Evolutionary conservation across 352 stramenopile species (phyloP).

Genomic region (Plasmopara halstedii): DNA sequence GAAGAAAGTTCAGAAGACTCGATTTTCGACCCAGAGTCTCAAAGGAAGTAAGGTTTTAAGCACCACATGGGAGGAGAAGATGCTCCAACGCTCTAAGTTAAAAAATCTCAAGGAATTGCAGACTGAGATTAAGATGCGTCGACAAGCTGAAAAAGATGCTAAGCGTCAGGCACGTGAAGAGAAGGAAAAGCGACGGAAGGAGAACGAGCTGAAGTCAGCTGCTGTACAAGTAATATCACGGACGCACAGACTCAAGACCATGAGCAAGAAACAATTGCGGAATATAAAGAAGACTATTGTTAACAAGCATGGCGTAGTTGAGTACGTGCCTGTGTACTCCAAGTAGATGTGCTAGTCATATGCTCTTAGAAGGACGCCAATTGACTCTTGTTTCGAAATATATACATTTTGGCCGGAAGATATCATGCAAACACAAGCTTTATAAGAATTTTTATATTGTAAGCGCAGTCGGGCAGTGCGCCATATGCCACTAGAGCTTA

Average conservation of each 20-base stretch:
- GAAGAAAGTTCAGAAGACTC: conserved; percentile 79
- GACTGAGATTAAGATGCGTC: conserved; percentile 68
- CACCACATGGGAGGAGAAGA: conserved; percentile 85
- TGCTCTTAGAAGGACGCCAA: background rate
- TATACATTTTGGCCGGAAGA: no score
- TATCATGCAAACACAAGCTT: no score
- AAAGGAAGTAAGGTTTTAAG: conserved; percentile 78
- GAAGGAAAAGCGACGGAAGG: conserved; percentile 78
- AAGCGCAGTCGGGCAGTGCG: no score
- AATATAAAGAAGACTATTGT: conserved; percentile 90
- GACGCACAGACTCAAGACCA: conserved; percentile 84
- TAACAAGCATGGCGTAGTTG: conserved; percentile 87
- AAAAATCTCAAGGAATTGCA: conserved; percentile 83
- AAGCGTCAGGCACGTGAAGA: conserved; percentile 76
- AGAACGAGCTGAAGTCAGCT: conserved; percentile 88
- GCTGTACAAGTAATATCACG: conserved; percentile 83
- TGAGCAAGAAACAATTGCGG: conserved; percentile 90
- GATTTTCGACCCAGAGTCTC: conserved; percentile 64
- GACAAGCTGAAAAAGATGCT: conserved; percentile 64
- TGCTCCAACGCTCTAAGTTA: conserved; percentile 62
- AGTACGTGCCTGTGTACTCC: conserved; percentile 83
- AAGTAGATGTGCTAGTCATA: conserved; percentile 34
- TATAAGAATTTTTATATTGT: no score
- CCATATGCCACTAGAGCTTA: no score
- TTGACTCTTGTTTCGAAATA: background rate